Base-by-base conservation (phyloP, 495 filamentous ascomycete genomes). In the Rhypophila decipiens region DNA sequence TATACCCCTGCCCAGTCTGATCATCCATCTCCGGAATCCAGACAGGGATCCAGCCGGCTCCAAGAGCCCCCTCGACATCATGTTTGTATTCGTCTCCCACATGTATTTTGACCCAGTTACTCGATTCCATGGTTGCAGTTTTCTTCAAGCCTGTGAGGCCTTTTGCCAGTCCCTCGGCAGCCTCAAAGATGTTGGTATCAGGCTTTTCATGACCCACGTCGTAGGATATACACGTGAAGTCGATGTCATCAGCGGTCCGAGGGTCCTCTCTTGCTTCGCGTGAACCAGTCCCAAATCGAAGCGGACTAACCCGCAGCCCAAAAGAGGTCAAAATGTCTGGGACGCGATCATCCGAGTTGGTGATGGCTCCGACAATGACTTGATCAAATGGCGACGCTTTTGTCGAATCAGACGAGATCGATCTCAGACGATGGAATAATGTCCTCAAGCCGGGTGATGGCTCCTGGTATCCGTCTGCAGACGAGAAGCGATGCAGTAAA, bases 311-410 rank as follows among this genome's bases (percentile, higher is more conserved):
- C 5, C 51, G 55, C 18, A 90, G 47, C 0, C 84, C 84, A 13
- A 90, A 57, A 7, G 77, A 78, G 15, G 71, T 63, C 10, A 91
- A 58, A 9, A 90, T 74, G 11, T 59, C 58, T 7, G 76, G 71
- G 1, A 89, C 77, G 0, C 87, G 75, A 55, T 85, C 79, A 57
- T 93, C 87, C 1, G 86, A 89, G 60, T 91, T 93, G 18, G 84
- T 85, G 40, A 90, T 68, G 13, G 90, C 69, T 4, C 87, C 87
- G 0, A 86, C 55, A 8, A 82, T 52, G 2, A 83, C 60, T 4
- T 55, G 46, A 10, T 59, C 49, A 48, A 65, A 68, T n/a, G n/a
- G n/a, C n/a, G n/a, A n/a, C n/a, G n/a, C n/a, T 15, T 19, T 3
- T 19, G 10, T 22, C 3, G 5, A 23, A 21, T 48, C 10, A 7